Percentiles rank a stretch among this genome's conserved stretches.
These are phyloP conservation scores for Stemphylium beticola DNA, from an alignment of 2,329 filamentous ascomycete genomes.

Conservation along the genomic window DNA sequence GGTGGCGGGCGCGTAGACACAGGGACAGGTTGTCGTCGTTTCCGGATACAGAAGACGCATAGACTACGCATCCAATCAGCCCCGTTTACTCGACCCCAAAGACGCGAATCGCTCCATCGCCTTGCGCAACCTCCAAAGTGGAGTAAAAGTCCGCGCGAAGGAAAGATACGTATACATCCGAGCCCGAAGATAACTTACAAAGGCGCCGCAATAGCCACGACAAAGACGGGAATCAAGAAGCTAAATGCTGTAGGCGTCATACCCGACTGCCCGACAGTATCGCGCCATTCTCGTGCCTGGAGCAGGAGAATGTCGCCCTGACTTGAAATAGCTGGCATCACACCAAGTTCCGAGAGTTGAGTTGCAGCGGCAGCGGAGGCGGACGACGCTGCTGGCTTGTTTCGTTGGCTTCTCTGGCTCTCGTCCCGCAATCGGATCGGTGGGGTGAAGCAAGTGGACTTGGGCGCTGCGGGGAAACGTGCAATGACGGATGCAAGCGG, in stretches of 20 bases:
- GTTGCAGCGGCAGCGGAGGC: not conserved
- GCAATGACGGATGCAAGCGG: constrained; percentile 1
- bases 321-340: constrained; percentile 21
- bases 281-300: constrained; percentile 20
- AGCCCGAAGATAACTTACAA: constrained; percentile 29
- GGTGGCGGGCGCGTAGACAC: not conserved
- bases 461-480: not conserved
- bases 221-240: constrained; percentile 38
- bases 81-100: too few species aligned
- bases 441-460: not conserved
- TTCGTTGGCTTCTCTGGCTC: not conserved
- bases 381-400: too few species aligned
- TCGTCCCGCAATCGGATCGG: not conserved
- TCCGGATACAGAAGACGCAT: constrained; percentile 31
- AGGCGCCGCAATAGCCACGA: constrained; percentile 36
- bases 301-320: constrained; percentile 4
- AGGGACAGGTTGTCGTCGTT: constrained; percentile 14
- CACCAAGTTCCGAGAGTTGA: not conserved
- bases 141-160: not conserved
- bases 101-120: not conserved
- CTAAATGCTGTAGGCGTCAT: constrained; percentile 38
- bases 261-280: constrained; percentile 26
- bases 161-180: not conserved
- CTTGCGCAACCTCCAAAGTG: not conserved
- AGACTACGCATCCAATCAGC: constrained; percentile 13